Base-by-base conservation (phyloP, 1,284 basidiomycete species). In the Cutaneotrichosporon cavernicola region DNA sequence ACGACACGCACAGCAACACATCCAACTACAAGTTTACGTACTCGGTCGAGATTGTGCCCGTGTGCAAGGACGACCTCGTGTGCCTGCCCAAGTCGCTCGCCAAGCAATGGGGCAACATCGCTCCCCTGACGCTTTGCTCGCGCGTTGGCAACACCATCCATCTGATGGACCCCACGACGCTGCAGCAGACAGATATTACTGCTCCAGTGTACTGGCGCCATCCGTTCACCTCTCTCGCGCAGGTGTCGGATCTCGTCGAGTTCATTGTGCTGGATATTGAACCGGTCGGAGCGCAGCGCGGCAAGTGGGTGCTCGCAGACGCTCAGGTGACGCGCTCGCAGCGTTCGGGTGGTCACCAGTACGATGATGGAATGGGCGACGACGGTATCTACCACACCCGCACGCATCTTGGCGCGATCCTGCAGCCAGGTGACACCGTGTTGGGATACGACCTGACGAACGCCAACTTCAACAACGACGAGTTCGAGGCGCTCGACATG, bases 1-100 rank as follows among this genome's bases (percentile, higher is more conserved):
- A 89, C 52, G 96, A 99, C 77, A 94, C 91, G 1, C 96, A 99
- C 80, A 88, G 89, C 49, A 88, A 87, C 69, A 97, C 93, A 1
- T 90, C 94, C 49, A 98, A 93, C 82, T 97, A 92, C 86, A 99
- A 97, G 82, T 96, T 92, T 81, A 95, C 94, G 5, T 99, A 95
- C 84, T 97, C 93, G 21, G 91, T 98, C 72, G 96, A 99, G 81
- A 97, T 99, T 72, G 88, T 90, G 7, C 94, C 96, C 0, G 87
- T 99, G 66, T 99, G 96, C 84, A 98, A 98, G 81, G 96, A 99
- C 78, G 96, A 99, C 79, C 86, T 99, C 47, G 90, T 98, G 40
- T 94, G 91, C 77, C 84, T 99, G 47, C 92, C 95, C 4, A 82
- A 83, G 22, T 90, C 90, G 74, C 87, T 90, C 70, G 94, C 96